phyloP scores from a whole-genome alignment of 1,284 basidiomycete species.

The Sanghuangporus weigelae region DNA sequence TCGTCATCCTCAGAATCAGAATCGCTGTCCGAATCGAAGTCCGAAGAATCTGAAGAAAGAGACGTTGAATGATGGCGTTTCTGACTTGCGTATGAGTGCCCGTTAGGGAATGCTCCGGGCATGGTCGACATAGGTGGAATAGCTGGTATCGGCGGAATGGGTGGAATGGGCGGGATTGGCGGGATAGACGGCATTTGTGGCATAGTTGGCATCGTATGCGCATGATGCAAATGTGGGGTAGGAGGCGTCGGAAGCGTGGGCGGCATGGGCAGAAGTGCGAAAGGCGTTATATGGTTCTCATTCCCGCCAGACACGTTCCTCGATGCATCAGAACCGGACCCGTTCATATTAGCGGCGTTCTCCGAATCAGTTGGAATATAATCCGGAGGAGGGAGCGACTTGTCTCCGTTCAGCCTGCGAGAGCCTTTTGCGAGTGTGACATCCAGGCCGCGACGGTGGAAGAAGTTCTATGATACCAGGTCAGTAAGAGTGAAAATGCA shows the following conservation, averaged over 20 bases:
- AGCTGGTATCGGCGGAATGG: background rate
- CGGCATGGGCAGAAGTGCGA: background rate
- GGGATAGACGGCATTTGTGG: background rate
- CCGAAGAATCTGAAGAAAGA: background rate
- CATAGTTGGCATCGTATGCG: background rate
- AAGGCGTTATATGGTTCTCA: background rate
- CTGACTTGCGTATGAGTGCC: background rate
- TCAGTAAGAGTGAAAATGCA: background rate
- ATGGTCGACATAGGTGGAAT: background rate
- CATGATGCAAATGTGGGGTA: background rate
- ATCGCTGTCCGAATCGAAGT: background rate
- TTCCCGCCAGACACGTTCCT: too few species aligned
- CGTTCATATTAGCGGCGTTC: background rate
- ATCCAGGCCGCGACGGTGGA: constrained; percentile 13
- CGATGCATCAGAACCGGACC: background rate
- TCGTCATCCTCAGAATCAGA: background rate
- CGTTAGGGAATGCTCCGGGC: background rate
- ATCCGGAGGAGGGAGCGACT: constrained; percentile 9
- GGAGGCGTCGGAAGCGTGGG: background rate
- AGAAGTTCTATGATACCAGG: constrained; percentile 9
- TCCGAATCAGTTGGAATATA: background rate
- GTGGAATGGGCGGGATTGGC: background rate
- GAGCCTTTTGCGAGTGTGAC: constrained; percentile 15
- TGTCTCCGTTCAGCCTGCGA: constrained; percentile 15
- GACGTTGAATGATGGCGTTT: background rate